Conservation (phyloP, 2,329 filamentous ascomycete species). For the Pseudocercospora crystallina region DNA sequence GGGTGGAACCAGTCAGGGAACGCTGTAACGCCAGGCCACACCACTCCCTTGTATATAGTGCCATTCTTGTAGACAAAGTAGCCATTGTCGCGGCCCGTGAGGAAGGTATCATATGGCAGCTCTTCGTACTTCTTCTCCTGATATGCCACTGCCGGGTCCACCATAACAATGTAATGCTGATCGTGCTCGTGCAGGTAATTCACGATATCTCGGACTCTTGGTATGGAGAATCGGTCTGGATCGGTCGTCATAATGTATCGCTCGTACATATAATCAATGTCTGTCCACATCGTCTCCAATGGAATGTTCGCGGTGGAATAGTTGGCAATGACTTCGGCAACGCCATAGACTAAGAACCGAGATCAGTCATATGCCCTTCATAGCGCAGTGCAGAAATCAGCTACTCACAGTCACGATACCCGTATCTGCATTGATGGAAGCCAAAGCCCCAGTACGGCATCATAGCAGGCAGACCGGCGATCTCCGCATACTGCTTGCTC, state of each 20-base stretch:
- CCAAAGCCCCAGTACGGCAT: conserved; percentile 54
- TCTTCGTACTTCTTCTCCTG: conserved; percentile 33
- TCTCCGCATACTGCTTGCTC: conserved; percentile 49
- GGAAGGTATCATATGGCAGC: conserved; percentile 51
- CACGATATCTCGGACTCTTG: conserved; percentile 62
- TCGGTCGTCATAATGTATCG: conserved; percentile 65
- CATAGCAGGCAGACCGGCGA: conserved; percentile 49
- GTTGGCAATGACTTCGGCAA: conserved; percentile 64
- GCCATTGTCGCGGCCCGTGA: conserved; percentile 60
- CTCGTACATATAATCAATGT: conserved; percentile 36
- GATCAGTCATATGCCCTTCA: too few relatives aligned
- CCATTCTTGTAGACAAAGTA: conserved; percentile 52
- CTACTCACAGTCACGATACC: conserved; percentile 34
- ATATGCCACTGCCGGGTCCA: conserved; percentile 63
- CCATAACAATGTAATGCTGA: conserved; percentile 59
- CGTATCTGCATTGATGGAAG: conserved; percentile 51
- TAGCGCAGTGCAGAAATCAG: conserved; percentile 34
- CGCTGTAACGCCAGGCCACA: conserved; percentile 65
- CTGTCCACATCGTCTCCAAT: conserved; percentile 72
- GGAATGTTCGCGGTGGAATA: conserved; percentile 66
- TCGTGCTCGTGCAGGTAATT: conserved; percentile 52
- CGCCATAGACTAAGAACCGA: conserved; percentile 49
- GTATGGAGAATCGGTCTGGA: conserved; percentile 61
- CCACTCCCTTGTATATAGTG: conserved; percentile 64
- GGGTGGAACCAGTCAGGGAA: conserved; percentile 68